Percentiles rank a stretch among this genome's conserved stretches.
phyloP scores from a whole-genome alignment of 163 green algal genomes.

The Prototheca stagnorum region DNA sequence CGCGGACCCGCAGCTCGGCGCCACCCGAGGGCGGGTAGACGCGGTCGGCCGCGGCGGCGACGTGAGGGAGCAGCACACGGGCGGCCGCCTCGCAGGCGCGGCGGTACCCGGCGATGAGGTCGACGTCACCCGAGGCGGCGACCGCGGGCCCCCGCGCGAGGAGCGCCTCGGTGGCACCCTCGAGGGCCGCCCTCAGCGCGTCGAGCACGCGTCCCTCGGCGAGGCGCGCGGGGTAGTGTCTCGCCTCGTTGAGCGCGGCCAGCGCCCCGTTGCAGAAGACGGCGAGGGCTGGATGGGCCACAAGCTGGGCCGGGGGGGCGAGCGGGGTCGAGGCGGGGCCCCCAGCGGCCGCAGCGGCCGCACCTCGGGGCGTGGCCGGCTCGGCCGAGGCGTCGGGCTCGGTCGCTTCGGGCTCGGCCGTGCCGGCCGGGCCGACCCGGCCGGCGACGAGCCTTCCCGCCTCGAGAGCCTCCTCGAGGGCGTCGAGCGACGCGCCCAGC shows the following conservation, averaged over 20 bases:
- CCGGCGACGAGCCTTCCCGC: slow-evolving; percentile 32
- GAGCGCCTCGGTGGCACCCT: slow-evolving; percentile 18
- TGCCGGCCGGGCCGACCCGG: neutral
- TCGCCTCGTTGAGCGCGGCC: slow-evolving; percentile 82
- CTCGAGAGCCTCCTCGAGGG: neutral
- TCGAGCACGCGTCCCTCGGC: too few relatives aligned
- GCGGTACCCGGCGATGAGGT: neutral
- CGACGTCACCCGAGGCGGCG: too few relatives aligned
- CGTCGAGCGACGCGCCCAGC: too few relatives aligned
- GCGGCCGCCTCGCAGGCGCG: slow-evolving; percentile 8
- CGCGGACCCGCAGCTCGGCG: slow-evolving; percentile 2
- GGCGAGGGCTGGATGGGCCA: slow-evolving; percentile 81
- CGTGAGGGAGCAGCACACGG: slow-evolving; percentile 37
- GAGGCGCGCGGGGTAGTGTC: slow-evolving; percentile 67
- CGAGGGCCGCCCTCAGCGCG: slow-evolving; percentile 17
- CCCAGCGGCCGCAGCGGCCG: neutral
- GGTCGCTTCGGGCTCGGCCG: neutral
- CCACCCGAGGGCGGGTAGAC: slow-evolving; percentile 20
- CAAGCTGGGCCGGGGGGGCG: slow-evolving; percentile 54
- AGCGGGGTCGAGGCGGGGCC: neutral
- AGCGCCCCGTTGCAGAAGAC: slow-evolving; percentile 82
- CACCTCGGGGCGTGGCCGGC: neutral
- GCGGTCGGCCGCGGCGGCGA: slow-evolving; percentile 30
- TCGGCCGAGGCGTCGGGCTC: neutral
- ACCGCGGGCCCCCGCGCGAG: too few relatives aligned